These are phyloP conservation scores for Umbelopsis sp. DNA, from an alignment of 192 early-diverging fungal genomes.

Conservation along the genomic window DNA sequence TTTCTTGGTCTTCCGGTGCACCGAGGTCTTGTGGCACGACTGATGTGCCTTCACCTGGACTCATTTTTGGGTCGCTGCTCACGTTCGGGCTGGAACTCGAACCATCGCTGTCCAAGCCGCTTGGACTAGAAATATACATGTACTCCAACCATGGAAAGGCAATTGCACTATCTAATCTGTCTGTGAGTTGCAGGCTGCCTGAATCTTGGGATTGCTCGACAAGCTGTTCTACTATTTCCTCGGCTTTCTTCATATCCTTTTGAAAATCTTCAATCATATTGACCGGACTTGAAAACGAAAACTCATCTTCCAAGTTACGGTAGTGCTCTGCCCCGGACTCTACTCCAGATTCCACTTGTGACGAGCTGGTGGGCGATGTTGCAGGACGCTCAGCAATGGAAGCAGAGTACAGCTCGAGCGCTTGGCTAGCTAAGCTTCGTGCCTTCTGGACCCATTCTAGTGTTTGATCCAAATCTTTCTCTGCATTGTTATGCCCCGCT, in stretches of 20 bases:
- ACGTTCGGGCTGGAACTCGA: too few relatives aligned
- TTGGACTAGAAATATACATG: background rate
- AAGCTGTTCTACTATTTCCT: background rate
- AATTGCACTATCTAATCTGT: background rate
- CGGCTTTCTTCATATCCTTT: conserved; percentile 7
- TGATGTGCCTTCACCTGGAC: conserved; percentile 5
- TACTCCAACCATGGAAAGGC: background rate
- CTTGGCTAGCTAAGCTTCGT: background rate
- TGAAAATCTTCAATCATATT: background rate
- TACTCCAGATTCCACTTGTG: background rate
- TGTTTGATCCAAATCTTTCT: conserved; percentile 8
- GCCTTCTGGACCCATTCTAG: conserved; percentile 19
- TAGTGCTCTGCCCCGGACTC: background rate
- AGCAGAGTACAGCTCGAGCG: background rate
- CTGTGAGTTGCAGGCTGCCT: background rate
- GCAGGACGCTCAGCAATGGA: background rate
- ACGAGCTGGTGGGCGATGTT: background rate
- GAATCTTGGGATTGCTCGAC: background rate
- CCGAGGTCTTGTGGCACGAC: too few relatives aligned
- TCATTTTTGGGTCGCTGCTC: background rate
- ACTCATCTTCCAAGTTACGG: background rate
- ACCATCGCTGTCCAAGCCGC: background rate
- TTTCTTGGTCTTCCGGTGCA: background rate
- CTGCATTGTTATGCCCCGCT: background rate
- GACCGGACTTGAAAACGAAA: background rate